Conservation (phyloP, 371 early-diverging fungal species). For the Rhizopus microsporus region DNA sequence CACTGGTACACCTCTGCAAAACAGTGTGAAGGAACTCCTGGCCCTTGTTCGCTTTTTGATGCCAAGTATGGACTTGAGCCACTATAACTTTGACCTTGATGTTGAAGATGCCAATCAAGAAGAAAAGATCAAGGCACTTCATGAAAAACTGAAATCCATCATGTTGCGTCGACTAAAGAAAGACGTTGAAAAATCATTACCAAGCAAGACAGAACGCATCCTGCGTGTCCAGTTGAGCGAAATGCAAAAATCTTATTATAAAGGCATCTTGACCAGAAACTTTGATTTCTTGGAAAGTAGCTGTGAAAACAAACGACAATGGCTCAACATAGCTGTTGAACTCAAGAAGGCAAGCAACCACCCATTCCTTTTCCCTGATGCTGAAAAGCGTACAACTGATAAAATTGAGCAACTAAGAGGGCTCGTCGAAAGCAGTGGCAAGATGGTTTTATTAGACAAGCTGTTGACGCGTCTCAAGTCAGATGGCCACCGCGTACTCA, state of each 20-base stretch:
- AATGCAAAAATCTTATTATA: slow-evolving; percentile 90
- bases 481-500: slow-evolving; percentile 92
- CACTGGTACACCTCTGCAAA: slow-evolving; percentile 91
- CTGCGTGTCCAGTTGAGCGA: slow-evolving; percentile 92
- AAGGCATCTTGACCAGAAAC: slow-evolving; percentile 91
- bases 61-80: slow-evolving; percentile 80
- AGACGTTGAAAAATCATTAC: slow-evolving; percentile 96
- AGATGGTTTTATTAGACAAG: slow-evolving; percentile 95
- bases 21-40: slow-evolving; percentile 83
- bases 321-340: slow-evolving; percentile 95
- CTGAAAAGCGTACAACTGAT: slow-evolving; percentile 69
- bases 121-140: slow-evolving; percentile 84
- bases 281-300: slow-evolving; percentile 87
- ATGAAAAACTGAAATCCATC: slow-evolving; percentile 79
- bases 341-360: slow-evolving; percentile 99
- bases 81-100: slow-evolving; percentile 56
- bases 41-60: slow-evolving; percentile 82
- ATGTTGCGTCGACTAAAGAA: slow-evolving; percentile 96
- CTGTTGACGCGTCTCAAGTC: slow-evolving; percentile 81
- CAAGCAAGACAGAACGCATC: slow-evolving; percentile 93
- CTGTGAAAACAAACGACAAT: slow-evolving; percentile 82
- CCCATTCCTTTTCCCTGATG: slow-evolving; percentile 95
- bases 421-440: slow-evolving; percentile 88
- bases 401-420: slow-evolving; percentile 78
- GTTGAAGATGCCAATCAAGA: slow-evolving; percentile 71